Evolutionary conservation across 495 filamentous ascomycete species (phyloP), one percentile per base, ranked within the genome.

Genomic region (Trichocladium uniseriatum): DNA sequence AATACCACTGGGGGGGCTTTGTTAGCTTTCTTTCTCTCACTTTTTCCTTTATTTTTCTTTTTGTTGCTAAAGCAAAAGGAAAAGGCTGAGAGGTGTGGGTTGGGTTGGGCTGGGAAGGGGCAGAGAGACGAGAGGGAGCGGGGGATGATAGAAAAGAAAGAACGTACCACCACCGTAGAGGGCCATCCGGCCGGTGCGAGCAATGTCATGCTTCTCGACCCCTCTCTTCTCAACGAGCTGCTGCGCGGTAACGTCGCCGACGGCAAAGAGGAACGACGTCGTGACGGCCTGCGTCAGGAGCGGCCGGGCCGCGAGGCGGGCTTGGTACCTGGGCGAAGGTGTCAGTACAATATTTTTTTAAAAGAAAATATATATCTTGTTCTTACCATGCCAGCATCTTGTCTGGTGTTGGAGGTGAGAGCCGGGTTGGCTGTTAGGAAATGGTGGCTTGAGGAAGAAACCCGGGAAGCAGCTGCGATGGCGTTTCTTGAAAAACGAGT

Each of bases 241-340:
- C 60, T 98, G 92, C n/a, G 92, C 87, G 45, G 95, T 78, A 45
- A 83, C 73, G 68, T 98, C 92, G 52, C 92, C 92, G 15, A 88
- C 81, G 32, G 84, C 89, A 65, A 97, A 98, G 47, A 98, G 80
- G 42, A 95, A 66, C 24, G 84, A 81, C 27, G 89, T 94, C 40
- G 88, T 94, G 49, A 94, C 64, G 62, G 82, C 84, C 69, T 94
- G 86, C 8, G 90, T 96, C 57, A 95, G 80, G 49, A 96, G 72
- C 48, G 91, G 91, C 59, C 82, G 78, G 57, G 79, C 78, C 48
- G 84, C 84, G 52, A 96, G 78, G 63, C 81, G 84, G 58, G 81
- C 72, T 70, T 92, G 86, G 71, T 95, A 96, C 91, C 91, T 95
- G 34, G n/a, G 67, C 21, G 9, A 0, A 10, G 11, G 7, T n/a